Conservation (phyloP, 2,329 filamentous ascomycete species). For the Conoideocrella luteorostrata region DNA sequence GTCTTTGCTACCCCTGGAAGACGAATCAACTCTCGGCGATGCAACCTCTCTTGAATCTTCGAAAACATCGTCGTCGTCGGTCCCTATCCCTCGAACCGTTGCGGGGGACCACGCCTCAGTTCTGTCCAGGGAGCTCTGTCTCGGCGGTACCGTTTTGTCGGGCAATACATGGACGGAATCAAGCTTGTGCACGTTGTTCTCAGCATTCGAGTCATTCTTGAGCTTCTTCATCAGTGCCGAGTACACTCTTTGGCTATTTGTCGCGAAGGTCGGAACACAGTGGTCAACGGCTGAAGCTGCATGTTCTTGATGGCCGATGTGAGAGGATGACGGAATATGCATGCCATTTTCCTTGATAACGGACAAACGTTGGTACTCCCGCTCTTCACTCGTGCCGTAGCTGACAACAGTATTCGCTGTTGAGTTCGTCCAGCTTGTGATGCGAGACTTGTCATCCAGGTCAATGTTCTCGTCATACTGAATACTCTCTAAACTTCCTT, state of each 20-base stretch:
- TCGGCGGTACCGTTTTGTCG: constrained; percentile 8
- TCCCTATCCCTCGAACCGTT: constrained; percentile 27
- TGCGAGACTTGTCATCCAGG: constrained; percentile 52
- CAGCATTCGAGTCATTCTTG: constrained; percentile 28
- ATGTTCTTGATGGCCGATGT: background rate
- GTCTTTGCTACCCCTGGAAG: background rate
- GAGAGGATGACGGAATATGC: constrained; percentile 31
- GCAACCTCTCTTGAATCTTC: constrained; percentile 4
- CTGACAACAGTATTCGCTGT: constrained; percentile 48
- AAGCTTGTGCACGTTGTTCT: constrained; percentile 6
- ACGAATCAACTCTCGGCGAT: background rate
- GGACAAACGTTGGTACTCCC: constrained; percentile 53
- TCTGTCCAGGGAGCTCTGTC: constrained; percentile 13
- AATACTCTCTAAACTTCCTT: constrained; percentile 49
- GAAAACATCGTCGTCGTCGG: constrained; percentile 29
- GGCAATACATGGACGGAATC: background rate
- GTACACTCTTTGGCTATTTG: constrained; percentile 55
- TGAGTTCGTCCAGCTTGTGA: constrained; percentile 68
- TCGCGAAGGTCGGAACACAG: constrained; percentile 18
- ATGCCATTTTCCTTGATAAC: constrained; percentile 53
- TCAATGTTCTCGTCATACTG: constrained; percentile 30
- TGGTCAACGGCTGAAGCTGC: background rate
- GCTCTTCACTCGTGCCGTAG: constrained; percentile 30
- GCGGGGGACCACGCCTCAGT: constrained; percentile 16
- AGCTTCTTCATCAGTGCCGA: constrained; percentile 56